phyloP scores from a whole-genome alignment of 2,329 filamentous ascomycete genomes.

The Zasmidium citrigriseum region DNA sequence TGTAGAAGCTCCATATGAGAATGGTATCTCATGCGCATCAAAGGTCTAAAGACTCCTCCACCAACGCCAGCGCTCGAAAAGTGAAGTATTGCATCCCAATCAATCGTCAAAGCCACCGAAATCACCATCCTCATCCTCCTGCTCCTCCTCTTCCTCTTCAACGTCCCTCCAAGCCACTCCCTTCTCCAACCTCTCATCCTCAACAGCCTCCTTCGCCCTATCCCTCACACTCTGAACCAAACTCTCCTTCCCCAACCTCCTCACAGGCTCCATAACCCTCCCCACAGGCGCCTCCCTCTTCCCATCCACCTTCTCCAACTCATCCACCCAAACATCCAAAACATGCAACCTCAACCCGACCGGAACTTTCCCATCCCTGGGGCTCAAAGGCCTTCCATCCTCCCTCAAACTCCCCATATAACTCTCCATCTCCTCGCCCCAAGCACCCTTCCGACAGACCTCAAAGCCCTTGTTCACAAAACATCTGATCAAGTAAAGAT shows the following conservation, averaged over 20 bases:
- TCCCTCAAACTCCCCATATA: conserved; percentile 52
- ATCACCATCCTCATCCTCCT: conserved; percentile 47
- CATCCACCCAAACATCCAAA: conserved; percentile 88
- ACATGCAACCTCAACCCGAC: conserved; percentile 85
- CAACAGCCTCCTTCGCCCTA: conserved; percentile 68
- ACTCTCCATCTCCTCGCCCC: conserved; percentile 36
- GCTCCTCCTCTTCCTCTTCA: conserved; percentile 42
- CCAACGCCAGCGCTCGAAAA: conserved; percentile 4
- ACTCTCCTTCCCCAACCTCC: conserved; percentile 57
- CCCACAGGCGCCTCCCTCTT: conserved; percentile 45
- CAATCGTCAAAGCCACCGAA: conserved; percentile 66
- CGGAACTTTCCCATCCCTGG: conserved; percentile 62
- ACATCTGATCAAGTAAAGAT: conserved; percentile 77
- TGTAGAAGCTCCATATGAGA: no score
- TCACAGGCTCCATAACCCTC: conserved; percentile 57
- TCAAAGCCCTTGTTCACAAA: conserved; percentile 72
- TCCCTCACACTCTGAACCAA: conserved; percentile 71
- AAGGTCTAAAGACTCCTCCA: conserved; percentile 1
- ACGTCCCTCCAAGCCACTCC: conserved; percentile 43
- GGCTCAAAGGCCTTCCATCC: conserved; percentile 44
- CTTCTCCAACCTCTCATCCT: conserved; percentile 68
- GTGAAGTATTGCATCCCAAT: conserved; percentile 17
- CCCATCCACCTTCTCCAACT: conserved; percentile 71
- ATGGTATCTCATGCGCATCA: no score
- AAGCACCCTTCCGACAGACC: conserved; percentile 39